A percentile compares a stretch with the other conserved stretches of the same genome.
phyloP scores from a whole-genome alignment of 257 asterid species.

The Solanum ossicruentum region DNA sequence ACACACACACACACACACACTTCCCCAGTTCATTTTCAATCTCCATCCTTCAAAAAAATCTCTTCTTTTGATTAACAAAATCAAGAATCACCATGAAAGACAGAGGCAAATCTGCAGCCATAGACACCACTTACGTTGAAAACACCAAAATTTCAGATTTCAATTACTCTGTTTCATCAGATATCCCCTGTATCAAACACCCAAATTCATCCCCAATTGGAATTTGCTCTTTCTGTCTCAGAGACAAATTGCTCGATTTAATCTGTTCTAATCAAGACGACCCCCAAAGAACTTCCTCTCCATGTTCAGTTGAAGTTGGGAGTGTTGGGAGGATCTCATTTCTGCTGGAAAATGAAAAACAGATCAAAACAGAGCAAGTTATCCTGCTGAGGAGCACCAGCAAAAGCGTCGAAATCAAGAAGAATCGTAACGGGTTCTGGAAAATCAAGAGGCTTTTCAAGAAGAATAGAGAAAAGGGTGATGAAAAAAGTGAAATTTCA shows the following conservation, averaged over 20 bases:
- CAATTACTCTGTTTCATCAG: constrained; percentile 41
- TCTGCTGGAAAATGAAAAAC: constrained; percentile 48
- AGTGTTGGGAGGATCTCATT: constrained; percentile 73
- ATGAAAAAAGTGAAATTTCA: constrained; percentile 33
- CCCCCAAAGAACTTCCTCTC: background rate
- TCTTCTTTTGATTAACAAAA: background rate
- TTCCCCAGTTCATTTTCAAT: background rate
- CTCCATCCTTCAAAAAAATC: background rate
- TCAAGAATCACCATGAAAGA: constrained; percentile 34
- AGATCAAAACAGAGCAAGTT: constrained; percentile 23
- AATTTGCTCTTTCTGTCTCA: constrained; percentile 57
- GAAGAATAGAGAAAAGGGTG: constrained; percentile 41
- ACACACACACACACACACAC: background rate
- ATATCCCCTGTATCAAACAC: constrained; percentile 58
- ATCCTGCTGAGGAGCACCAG: constrained; percentile 58
- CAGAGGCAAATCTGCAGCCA: constrained; percentile 46
- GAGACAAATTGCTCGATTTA: constrained; percentile 50
- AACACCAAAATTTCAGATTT: constrained; percentile 17
- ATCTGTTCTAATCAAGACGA: constrained; percentile 50
- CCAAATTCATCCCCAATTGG: constrained; percentile 55
- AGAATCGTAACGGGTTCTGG: constrained; percentile 53
- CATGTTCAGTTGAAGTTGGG: constrained; percentile 56
- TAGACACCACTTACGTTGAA: background rate
- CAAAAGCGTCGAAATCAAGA: constrained; percentile 75
- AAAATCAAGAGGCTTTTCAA: constrained; percentile 49